Evolutionary conservation across 768 basidiomycete genomes (phyloP), one percentile per base, ranked within the genome.

Genomic region (Leccinum barrowsii): DNA sequence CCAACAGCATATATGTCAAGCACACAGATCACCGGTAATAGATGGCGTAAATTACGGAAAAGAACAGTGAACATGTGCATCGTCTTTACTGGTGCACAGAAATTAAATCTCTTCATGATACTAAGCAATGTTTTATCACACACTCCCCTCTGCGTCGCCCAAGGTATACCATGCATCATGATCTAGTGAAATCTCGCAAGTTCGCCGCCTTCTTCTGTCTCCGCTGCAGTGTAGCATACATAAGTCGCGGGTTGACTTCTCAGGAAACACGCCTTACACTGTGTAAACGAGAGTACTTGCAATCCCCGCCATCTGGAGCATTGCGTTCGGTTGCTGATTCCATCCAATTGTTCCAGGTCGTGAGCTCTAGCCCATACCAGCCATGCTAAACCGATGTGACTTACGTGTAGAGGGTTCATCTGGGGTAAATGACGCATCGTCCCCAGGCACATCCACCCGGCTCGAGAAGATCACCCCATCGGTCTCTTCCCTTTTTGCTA

Each of bases 151-250:
- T 4, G 7, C 5, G 7, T 7, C 49, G 26, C 4, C 15, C 13
- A 50, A 17, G n/a, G 60, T 30, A 52, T 62, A 64, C 51, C 22
- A 56, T 2, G 32, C 17, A 19, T 52, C 34, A 17, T 24, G 19
- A 7, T 0, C 0, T 28, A 50, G 28, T 24, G 32, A 4, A 12
- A 19, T 6, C 6, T 10, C 13, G 17, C 15, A 17, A 17, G 48
- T 34, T 34, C 32, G 19, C 48, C n/a, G 13, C 7, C 34, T 37
- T 22, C 32, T 5, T 22, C 26, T 2, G 21, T 8, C 7, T 34
- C 0, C 17, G 35, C 63, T 63, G 37, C 3, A 13, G 26, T 5
- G 12, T 6, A 21, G 2, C 30, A 30, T 30, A 30, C 13, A 17
- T 64, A 35, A 56, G 26, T 37, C 7, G 47, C 8, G 49, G 46